Evolutionary conservation across 2,329 filamentous ascomycete species (phyloP), one percentile per base, ranked within the genome.

Genomic region (Ilyonectria robusta): DNA sequence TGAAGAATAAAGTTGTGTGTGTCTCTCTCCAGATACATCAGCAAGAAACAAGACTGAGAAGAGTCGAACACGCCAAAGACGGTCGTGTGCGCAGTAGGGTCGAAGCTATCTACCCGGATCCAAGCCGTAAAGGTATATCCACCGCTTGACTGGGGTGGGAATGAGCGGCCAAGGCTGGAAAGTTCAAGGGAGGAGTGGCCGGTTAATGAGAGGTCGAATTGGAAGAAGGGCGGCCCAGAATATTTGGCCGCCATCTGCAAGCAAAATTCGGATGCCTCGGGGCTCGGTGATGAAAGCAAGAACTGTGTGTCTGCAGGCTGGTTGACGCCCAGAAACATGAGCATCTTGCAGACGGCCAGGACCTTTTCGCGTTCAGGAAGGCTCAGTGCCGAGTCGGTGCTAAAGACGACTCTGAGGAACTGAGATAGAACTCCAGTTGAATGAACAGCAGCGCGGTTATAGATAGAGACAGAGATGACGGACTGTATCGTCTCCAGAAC

Each of bases 51-150:
- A 6, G 93, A 94, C 79, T 98, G 95, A 6, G 90, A 94, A 4
- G 92, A 87, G 81, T 99, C 96, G 80, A 97, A 98, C 9, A 96
- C 94, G 29, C 96, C 96, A 79, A 99, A 99, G 15, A 99, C 88
- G 0, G 96, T 99, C 0, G 96, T 99, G 79, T 99, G 96, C 17
- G 93, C 91, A 51, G 89, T 88, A 6, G 89, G 84, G 78, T 99
- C 97, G 79, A 96, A 98, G 46, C 90, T 86, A 78, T 98, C 95
- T 66, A 99, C 89, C 21, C 93, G 90, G 56, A 97, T 88, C 96
- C 96, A 99, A 0, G 94, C 89, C 51, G 93, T 89, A 67, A 99
- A 92, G 1, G 94, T 97, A 81, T 98, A 99, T 21, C 96, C 97
- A n/a, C 87, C 84, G 10, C 91, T 89, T 19, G 91, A 90, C 61